These are phyloP conservation scores for Serendipita sp. DNA, from an alignment of 768 basidiomycete species.

Conservation along the genomic window DNA sequence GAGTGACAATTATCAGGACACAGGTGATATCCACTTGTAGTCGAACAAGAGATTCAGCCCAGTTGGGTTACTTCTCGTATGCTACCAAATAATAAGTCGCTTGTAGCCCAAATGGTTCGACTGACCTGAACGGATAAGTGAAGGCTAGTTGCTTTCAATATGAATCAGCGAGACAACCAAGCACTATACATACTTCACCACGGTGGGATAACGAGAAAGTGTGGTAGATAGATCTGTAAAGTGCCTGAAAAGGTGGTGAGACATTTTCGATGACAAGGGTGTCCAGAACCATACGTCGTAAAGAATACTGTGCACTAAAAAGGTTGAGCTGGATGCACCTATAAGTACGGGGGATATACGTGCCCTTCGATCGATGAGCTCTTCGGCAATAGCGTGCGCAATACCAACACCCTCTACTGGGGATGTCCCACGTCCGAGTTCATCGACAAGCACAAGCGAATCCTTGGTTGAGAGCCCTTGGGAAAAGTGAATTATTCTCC, in stretches of 20 bases:
- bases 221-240: slow-evolving; percentile 68
- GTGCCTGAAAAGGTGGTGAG: slow-evolving; percentile 31
- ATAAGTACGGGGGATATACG: slow-evolving; percentile 11
- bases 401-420: slow-evolving; percentile 70
- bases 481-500: slow-evolving; percentile 7
- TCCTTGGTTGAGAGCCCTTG: slow-evolving; percentile 52
- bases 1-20: background rate
- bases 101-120: background rate
- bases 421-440: slow-evolving; percentile 85
- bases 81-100: background rate
- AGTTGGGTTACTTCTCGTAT: background rate
- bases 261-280: slow-evolving; percentile 7
- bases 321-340: slow-evolving; percentile 1
- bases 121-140: slow-evolving; percentile 68
- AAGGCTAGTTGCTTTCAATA: slow-evolving; percentile 31
- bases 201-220: slow-evolving; percentile 58
- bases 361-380: slow-evolving; percentile 56
- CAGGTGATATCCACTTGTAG: slow-evolving; percentile 45
- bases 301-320: slow-evolving; percentile 74
- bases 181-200: slow-evolving; percentile 47
- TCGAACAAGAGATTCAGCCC: slow-evolving; percentile 54
- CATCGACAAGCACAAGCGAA: slow-evolving; percentile 77
- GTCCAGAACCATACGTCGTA: slow-evolving; percentile 46
- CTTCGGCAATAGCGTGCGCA: slow-evolving; percentile 71
- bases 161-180: background rate